phyloP scores from a whole-genome alignment of 331 rosid species.

The Stylosanthes scabra region DNA sequence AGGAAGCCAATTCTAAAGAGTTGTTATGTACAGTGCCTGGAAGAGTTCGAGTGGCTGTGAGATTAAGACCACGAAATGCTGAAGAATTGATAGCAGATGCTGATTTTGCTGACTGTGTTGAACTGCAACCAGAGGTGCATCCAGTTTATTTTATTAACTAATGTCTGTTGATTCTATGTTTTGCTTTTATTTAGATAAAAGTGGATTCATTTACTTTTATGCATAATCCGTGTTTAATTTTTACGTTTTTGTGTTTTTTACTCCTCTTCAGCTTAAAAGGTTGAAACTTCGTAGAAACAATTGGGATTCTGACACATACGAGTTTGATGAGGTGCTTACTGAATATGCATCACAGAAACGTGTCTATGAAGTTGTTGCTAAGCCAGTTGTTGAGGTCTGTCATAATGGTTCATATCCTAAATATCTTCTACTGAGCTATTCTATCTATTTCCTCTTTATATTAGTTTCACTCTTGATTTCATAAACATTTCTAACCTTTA shows the following conservation, averaged over 20 bases:
- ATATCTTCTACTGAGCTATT: slow-evolving; percentile 25
- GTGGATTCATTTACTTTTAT: neutral
- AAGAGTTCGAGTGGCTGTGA: slow-evolving; percentile 95
- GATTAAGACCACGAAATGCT: slow-evolving; percentile 87
- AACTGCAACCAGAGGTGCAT: slow-evolving; percentile 88
- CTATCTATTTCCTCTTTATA: slow-evolving; percentile 33
- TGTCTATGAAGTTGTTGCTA: slow-evolving; percentile 97
- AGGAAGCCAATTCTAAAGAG: slow-evolving; percentile 31
- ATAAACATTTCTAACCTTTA: slow-evolving; percentile 10
- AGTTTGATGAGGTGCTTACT: slow-evolving; percentile 95
- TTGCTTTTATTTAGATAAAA: slow-evolving; percentile 18
- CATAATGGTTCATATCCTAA: slow-evolving; percentile 23
- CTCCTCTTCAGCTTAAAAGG: slow-evolving; percentile 76
- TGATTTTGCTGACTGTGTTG: slow-evolving; percentile 95
- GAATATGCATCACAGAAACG: slow-evolving; percentile 96
- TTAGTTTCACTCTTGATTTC: slow-evolving; percentile 28
- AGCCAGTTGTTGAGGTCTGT: slow-evolving; percentile 98
- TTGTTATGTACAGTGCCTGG: slow-evolving; percentile 52
- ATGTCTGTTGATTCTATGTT: slow-evolving; percentile 20
- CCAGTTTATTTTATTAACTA: slow-evolving; percentile 31
- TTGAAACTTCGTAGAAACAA: slow-evolving; percentile 94
- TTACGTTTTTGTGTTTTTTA: slow-evolving; percentile 31
- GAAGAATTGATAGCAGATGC: slow-evolving; percentile 90
- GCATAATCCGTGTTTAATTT: slow-evolving; percentile 20
- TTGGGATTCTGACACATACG: slow-evolving; percentile 94